Conservation (phyloP, 768 basidiomycete species). For the Suillus paluster region DNA sequence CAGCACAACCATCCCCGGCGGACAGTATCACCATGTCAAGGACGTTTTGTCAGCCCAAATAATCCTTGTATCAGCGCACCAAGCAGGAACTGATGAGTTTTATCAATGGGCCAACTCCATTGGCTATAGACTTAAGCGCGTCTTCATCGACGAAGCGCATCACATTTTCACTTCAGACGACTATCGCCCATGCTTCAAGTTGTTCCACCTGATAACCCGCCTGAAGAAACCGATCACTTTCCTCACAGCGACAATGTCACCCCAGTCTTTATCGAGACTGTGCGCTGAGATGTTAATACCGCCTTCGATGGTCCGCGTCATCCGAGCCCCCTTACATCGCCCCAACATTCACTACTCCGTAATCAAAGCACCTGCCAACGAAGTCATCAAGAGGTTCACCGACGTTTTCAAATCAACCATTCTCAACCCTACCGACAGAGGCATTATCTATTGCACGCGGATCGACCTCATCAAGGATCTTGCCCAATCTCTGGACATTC, state of each 20-base stretch:
- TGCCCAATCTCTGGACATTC: background rate
- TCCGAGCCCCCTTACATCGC: background rate
- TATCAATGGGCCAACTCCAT: conserved; percentile 2
- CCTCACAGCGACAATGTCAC: conserved; percentile 13
- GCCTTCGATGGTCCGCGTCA: background rate
- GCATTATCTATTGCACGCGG: conserved; percentile 12
- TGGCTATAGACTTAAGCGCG: background rate
- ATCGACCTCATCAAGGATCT: conserved; percentile 4
- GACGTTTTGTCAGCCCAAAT: conserved; percentile 5
- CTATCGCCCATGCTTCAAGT: conserved; percentile 16
- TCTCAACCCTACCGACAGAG: background rate
- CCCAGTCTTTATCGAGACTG: conserved; percentile 1
- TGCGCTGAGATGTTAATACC: conserved; percentile 1
- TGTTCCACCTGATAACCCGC: conserved; percentile 10
- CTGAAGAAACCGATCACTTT: conserved; percentile 17
- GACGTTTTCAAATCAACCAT: background rate
- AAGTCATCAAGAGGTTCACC: background rate
- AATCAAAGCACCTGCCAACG: accelerated
- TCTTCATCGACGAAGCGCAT: conserved; percentile 19
- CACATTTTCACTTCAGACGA: conserved; percentile 9
- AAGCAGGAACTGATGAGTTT: conserved; percentile 4
- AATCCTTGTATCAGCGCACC: conserved; percentile 12
- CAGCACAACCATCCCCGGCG: background rate
- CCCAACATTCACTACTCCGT: conserved; percentile 10
- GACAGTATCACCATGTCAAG: background rate